Evolutionary conservation across 2,329 filamentous ascomycete genomes (phyloP).

Genomic region (Diplodia mutila): DNA sequence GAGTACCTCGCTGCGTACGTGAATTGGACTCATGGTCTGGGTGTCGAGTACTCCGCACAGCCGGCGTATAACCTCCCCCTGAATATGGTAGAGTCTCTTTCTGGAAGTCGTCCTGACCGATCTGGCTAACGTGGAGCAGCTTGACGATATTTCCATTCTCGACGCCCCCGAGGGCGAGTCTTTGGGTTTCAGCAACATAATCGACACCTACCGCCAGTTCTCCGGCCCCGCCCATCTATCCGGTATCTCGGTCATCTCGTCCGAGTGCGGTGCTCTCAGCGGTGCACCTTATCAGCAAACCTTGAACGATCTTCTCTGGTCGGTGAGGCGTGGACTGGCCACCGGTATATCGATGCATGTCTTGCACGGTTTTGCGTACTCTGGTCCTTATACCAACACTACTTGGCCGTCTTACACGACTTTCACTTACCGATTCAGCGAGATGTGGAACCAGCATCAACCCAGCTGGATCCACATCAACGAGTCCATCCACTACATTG

Average conservation of each 20-base stretch:
- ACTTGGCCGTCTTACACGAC: slow-evolving; percentile 56
- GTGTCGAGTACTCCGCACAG: slow-evolving; percentile 37
- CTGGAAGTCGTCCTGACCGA: background rate
- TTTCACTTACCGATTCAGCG: slow-evolving; percentile 49
- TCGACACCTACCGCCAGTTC: slow-evolving; percentile 42
- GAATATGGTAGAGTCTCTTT: slow-evolving; percentile 34
- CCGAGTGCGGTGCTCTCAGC: slow-evolving; percentile 39
- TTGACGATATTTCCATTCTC: slow-evolving; percentile 35
- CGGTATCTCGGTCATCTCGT: slow-evolving; percentile 38
- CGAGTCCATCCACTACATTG: slow-evolving; percentile 45
- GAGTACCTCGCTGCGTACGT: slow-evolving; percentile 35
- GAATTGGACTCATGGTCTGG: slow-evolving; percentile 34
- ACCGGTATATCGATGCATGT: slow-evolving; percentile 51
- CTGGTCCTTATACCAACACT: slow-evolving; percentile 49
- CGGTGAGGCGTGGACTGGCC: slow-evolving; percentile 46
- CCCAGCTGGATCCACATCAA: slow-evolving; percentile 49
- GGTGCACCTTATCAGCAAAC: slow-evolving; percentile 35
- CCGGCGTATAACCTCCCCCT: slow-evolving; percentile 42
- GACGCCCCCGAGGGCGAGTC: slow-evolving; percentile 42
- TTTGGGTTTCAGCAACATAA: slow-evolving; percentile 38
- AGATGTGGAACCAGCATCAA: slow-evolving; percentile 46
- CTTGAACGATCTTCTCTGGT: slow-evolving; percentile 39
- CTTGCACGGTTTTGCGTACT: slow-evolving; percentile 50
- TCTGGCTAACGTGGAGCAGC: slow-evolving; percentile 22
- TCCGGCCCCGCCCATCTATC: slow-evolving; percentile 39